Conservation (phyloP, 1,284 basidiomycete species). For the Pseudozyma thailandica region DNA sequence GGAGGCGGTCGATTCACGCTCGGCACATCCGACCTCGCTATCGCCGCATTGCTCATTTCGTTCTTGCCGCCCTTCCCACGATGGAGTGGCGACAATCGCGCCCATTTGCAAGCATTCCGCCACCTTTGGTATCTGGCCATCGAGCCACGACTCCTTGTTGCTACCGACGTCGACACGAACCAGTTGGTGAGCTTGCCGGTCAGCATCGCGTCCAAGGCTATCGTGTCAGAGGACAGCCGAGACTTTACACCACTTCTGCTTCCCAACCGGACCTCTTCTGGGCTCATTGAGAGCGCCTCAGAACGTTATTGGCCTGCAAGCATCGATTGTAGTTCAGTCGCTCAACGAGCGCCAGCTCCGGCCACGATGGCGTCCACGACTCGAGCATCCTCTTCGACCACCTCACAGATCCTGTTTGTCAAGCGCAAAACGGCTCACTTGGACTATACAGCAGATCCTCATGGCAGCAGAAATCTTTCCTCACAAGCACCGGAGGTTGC, state of each 20-base stretch:
- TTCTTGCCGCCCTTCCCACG: conserved; percentile 77
- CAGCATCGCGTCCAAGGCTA: conserved; percentile 6
- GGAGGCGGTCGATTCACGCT: conserved; percentile 92
- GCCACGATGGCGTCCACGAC: conserved; percentile 4
- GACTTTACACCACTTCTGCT: conserved; percentile 79
- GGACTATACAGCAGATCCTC: conserved; percentile 90
- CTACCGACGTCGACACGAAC: conserved; percentile 71
- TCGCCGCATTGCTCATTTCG: conserved; percentile 87
- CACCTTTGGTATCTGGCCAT: conserved; percentile 96
- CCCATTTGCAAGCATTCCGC: conserved; percentile 89
- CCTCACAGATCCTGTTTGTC: conserved; percentile 71
- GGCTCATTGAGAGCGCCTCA: conserved; percentile 85
- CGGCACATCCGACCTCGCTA: conserved; percentile 88
- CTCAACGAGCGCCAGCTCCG: not conserved
- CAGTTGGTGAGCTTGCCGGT: conserved; percentile 54
- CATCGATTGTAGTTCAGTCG: conserved; percentile 28
- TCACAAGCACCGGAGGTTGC: conserved; percentile 26
- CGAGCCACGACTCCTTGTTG: conserved; percentile 90
- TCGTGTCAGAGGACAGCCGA: not conserved
- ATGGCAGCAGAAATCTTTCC: conserved; percentile 84
- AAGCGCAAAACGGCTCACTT: conserved; percentile 91
- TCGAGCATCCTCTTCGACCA: conserved; percentile 1
- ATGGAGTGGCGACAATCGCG: conserved; percentile 84
- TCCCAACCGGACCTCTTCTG: conserved; percentile 72
- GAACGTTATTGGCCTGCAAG: conserved; percentile 80